phyloP scores from a whole-genome alignment of 192 early-diverging fungal species.

The Entophlyctis helioformis region DNA sequence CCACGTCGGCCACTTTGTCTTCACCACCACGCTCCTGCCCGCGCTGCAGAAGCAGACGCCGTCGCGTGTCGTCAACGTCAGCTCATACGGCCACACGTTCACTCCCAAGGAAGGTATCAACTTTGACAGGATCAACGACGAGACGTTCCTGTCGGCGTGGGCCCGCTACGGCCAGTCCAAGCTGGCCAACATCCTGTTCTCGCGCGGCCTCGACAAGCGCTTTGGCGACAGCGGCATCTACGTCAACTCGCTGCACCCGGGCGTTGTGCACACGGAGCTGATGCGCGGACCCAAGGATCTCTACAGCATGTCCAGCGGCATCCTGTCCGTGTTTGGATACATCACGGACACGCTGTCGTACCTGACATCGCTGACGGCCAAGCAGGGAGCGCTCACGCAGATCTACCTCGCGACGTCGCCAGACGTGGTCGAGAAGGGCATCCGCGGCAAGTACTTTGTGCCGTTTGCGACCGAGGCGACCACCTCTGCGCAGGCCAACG shows the following conservation, averaged over 20 bases:
- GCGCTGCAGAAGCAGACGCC: too few species aligned
- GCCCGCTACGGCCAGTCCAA: conserved; percentile 17
- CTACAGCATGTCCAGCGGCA: neutral
- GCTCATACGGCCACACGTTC: too few species aligned
- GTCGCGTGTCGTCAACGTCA: too few species aligned
- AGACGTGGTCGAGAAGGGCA: conserved; percentile 16
- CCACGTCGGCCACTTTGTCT: too few species aligned
- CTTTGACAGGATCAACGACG: too few species aligned
- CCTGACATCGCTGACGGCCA: conserved; percentile 5
- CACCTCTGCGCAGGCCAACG: conserved; percentile 4
- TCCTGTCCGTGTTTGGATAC: neutral
- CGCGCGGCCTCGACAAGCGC: neutral
- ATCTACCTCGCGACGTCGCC: conserved; percentile 30
- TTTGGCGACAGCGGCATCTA: too few species aligned
- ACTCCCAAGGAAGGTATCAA: too few species aligned
- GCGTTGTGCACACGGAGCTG: conserved; percentile 8
- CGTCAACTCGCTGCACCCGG: conserved; percentile 24
- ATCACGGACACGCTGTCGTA: neutral
- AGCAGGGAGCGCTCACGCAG: conserved; percentile 19
- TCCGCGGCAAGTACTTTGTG: conserved; percentile 17
- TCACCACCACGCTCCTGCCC: too few species aligned
- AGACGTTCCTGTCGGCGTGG: conserved; percentile 13
- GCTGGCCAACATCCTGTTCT: too few species aligned
- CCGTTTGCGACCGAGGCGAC: conserved; percentile 7
- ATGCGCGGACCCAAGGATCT: neutral